Base-by-base conservation (phyloP, 2,329 filamentous ascomycete genomes). In the Xylaria sp. region DNA sequence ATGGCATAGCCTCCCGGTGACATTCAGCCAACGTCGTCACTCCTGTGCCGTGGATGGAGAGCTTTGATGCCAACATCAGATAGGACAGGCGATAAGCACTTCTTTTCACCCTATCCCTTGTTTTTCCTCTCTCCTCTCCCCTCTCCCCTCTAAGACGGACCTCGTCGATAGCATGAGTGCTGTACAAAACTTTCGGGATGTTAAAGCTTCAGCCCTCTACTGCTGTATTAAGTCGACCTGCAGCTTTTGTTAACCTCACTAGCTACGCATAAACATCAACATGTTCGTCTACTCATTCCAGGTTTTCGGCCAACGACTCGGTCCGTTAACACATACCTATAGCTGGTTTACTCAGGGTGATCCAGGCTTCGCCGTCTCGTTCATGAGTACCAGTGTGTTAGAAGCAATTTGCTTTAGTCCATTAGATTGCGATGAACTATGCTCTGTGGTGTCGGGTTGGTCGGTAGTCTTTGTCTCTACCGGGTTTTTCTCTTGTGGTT, bases 381-480 rank as follows among this genome's bases (percentile, higher is more conserved):
- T 6, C 58, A 70, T 64, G 36, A 62, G n/a, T 1, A 31, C 49
- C 31, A 70, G 20, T 10, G 64, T 15, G 2, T 60, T 43, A 1
- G 54, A 60, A n/a, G 70, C 67, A 8, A 68, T 57, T 57, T 65
- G 57, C 48, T 62, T 65, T 6, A 70, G 25, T 25, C 23, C 43
- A 13, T 54, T 49, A 8, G 28, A 39, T 36, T 62, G 51, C 36
- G 43, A 31, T 13, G 56, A 57, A 15, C 18, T 33, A 3, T 43
- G n/a, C 13, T 68, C 49, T n/a, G 48, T 48, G 12, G 4, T 6
- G 8, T 64, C 43, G 36, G 46, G 18, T n/a, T 48, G 13, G 25
- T 61, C 56, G 20, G 39, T 28, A 41, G 36, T 3, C 18, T 20
- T 33, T 20, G 8, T 31, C 41, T 52, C 52, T 5, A 15, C 10